Evolutionary conservation across 139 green algal genomes (phyloP), one percentile per base, ranked within the genome.

Genomic region (Chlorella sp.): DNA sequence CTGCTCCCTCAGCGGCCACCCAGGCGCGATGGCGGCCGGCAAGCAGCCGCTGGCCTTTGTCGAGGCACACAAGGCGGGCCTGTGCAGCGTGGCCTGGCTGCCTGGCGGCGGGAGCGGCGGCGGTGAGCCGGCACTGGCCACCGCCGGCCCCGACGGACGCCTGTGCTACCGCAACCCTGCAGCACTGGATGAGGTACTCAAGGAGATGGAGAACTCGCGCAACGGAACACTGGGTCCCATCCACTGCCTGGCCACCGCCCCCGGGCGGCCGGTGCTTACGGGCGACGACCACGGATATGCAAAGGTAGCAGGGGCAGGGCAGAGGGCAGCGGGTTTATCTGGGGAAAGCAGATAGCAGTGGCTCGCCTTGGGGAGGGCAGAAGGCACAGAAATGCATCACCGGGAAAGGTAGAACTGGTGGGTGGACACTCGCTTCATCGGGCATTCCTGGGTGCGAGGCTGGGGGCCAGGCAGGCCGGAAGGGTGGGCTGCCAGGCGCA

Each of bases 241-340:
- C 42, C 69, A 89, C 71, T 82, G 75, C 71, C 39, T 89, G 32
- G 85, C 85, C 9, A 48, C 71, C 26, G 91, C 90, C 26, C 57
- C 86, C 4, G 64, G 92, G 19, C 90, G 96, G 32, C 90, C 89
- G 19, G 92, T 94, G 15, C 93, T 89, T 15, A 81, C 84, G 0
- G 84, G 84, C 16, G 91, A 93, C 37, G 90, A 94, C 21, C 90
- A 95, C 18, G 90, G 95, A 53, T 93, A 93, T 81, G 90, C 93
- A 5, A 93, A 95, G 92, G 92, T 90, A 68, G n/a, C n/a, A n/a
- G n/a, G n/a, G 1, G 81, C n/a, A 18, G 12, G 75, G 26, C n/a
- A 39, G 42, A 66, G 39, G 78, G 78, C n/a, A 24, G 75, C 53
- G 75, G 34, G 40, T 0, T 34, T 53, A 1, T 1, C 34, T 22